phyloP scores from a whole-genome alignment of 108 stramenopile genomes.

The Halocafeteria seosinensis region DNA sequence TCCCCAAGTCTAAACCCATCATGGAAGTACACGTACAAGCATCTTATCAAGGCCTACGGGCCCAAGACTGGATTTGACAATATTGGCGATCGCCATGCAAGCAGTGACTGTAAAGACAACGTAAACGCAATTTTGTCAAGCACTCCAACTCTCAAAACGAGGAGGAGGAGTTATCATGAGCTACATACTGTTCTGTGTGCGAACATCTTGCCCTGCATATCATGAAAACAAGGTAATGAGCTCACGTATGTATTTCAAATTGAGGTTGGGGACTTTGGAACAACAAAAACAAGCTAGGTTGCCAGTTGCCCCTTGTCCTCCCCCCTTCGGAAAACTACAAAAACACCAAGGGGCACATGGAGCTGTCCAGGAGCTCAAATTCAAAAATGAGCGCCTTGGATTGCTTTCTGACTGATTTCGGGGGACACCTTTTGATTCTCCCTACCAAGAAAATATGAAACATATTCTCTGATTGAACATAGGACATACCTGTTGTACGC shows the following conservation, averaged over 20 bases:
- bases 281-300: not conserved
- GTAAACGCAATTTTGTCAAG: not conserved
- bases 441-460: too few species aligned
- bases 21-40: slow-evolving; percentile 41
- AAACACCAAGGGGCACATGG: too few species aligned
- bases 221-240: not conserved
- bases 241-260: not conserved
- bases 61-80: slow-evolving; percentile 90
- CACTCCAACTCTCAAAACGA: not conserved
- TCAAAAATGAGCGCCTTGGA: too few species aligned
- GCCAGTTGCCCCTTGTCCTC: too few species aligned
- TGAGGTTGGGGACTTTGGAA: not conserved
- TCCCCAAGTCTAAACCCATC: not conserved
- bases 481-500: slow-evolving; percentile 10
- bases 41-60: slow-evolving; percentile 99
- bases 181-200: slow-evolving; percentile 8
- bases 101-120: slow-evolving; percentile 53
- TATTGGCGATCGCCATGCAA: slow-evolving; percentile 94
- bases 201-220: slow-evolving; percentile 14
- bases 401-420: too few species aligned
- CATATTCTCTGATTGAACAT: too few species aligned
- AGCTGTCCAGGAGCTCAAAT: too few species aligned
- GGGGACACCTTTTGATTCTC: too few species aligned
- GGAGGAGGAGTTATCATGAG: not conserved
- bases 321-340: too few species aligned